phyloP scores from a whole-genome alignment of 2,329 filamentous ascomycete species.

The Sordariomycetes sp. region DNA sequence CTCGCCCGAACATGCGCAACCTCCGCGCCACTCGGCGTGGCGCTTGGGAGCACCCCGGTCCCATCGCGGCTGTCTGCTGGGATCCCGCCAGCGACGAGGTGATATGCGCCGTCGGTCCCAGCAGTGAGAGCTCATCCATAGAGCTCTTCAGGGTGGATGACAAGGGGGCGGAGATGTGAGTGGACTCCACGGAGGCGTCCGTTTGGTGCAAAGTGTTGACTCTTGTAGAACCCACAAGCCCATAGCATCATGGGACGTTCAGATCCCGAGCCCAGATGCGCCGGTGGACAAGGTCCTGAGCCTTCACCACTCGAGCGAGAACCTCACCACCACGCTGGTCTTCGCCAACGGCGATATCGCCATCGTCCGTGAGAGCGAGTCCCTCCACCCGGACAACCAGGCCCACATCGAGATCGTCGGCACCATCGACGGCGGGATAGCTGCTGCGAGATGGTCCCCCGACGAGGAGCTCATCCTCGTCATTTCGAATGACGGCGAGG shows the following conservation, averaged over 20 bases:
- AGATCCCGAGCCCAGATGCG: conserved; percentile 67
- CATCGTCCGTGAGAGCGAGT: conserved; percentile 55
- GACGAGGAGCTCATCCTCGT: conserved; percentile 87
- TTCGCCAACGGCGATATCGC: conserved; percentile 87
- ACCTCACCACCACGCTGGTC: conserved; percentile 66
- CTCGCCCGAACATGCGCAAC: conserved; percentile 61
- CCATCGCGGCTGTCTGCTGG: conserved; percentile 74
- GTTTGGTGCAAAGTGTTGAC: neutral
- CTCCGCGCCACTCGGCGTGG: conserved; percentile 67
- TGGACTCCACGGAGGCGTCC: conserved; percentile 1
- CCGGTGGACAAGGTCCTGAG: conserved; percentile 64
- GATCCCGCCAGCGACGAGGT: conserved; percentile 68
- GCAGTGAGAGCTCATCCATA: conserved; percentile 55
- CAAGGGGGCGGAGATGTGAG: conserved; percentile 29
- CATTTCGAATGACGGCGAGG: conserved; percentile 65
- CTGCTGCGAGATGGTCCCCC: conserved; percentile 83
- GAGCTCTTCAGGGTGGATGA: conserved; percentile 52
- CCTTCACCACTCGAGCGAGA: conserved; percentile 80
- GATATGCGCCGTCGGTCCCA: conserved; percentile 78
- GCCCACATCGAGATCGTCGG: conserved; percentile 84
- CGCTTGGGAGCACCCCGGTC: conserved; percentile 45
- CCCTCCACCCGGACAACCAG: conserved; percentile 24
- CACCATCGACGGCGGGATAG: conserved; percentile 85
- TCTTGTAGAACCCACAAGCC: conserved; percentile 5
- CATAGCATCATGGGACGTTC: conserved; percentile 84